These are phyloP conservation scores for Orbilia javanica DNA, from an alignment of 2,329 filamentous ascomycete species.

Conservation along the genomic window DNA sequence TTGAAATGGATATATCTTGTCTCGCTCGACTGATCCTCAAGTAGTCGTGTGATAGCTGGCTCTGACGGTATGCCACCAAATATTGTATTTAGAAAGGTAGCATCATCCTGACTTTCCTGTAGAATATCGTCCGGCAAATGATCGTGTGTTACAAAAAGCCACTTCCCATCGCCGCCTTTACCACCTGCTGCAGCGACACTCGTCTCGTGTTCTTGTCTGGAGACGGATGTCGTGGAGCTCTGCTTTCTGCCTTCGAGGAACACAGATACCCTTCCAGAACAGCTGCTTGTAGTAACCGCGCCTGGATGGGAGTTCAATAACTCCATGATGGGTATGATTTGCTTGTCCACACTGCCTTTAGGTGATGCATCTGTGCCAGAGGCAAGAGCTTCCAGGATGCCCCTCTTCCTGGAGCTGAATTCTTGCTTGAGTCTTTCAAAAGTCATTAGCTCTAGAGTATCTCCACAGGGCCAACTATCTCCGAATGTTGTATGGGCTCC, in stretches of 20 bases:
- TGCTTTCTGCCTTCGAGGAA: constrained; percentile 82
- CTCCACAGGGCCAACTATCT: not conserved
- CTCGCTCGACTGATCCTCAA: constrained; percentile 61
- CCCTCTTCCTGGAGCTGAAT: constrained; percentile 71
- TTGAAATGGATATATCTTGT: constrained; percentile 81
- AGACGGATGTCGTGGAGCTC: constrained; percentile 36
- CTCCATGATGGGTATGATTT: constrained; percentile 80
- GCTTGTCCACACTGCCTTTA: constrained; percentile 86
- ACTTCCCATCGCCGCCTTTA: constrained; percentile 85
- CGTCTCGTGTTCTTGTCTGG: not conserved
- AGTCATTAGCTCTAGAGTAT: not conserved
- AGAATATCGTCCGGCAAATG: constrained; percentile 67
- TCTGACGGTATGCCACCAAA: constrained; percentile 61
- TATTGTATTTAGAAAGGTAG: constrained; percentile 66
- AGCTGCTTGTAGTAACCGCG: constrained; percentile 92
- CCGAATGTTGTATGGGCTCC: not conserved
- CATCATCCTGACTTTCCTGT: constrained; percentile 61
- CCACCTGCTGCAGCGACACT: constrained; percentile 76
- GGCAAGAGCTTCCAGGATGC: constrained; percentile 78
- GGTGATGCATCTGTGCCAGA: constrained; percentile 83
- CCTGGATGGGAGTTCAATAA: constrained; percentile 81
- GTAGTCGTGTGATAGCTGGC: constrained; percentile 40
- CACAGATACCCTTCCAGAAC: constrained; percentile 86
- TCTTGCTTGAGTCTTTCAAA: constrained; percentile 15
- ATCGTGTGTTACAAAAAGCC: constrained; percentile 90